Evolutionary conservation across 768 basidiomycete species (phyloP).

Genomic region (Suillus luteus): DNA sequence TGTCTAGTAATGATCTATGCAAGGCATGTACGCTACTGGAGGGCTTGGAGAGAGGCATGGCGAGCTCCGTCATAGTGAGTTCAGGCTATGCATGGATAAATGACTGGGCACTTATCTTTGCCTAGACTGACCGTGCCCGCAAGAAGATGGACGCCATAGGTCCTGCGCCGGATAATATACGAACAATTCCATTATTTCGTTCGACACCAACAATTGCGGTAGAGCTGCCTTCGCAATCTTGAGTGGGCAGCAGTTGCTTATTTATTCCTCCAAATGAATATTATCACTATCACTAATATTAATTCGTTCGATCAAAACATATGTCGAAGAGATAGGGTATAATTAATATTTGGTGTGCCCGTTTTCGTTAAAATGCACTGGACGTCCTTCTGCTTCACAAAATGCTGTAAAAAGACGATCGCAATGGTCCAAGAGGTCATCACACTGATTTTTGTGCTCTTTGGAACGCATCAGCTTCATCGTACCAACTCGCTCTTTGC

Average conservation of each 20-base stretch:
- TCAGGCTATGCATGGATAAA: neutral
- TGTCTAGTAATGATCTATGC: slow-evolving; percentile 96
- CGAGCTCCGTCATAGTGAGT: slow-evolving; percentile 60
- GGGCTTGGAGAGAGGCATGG: slow-evolving; percentile 86
- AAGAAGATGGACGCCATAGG: slow-evolving; percentile 62
- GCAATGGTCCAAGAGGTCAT: slow-evolving; percentile 52
- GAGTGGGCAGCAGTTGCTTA: neutral
- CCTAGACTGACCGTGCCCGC: slow-evolving; percentile 67
- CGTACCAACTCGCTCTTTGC: slow-evolving; percentile 52
- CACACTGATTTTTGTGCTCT: slow-evolving; percentile 47
- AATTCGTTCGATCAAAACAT: neutral
- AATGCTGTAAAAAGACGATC: slow-evolving; percentile 52
- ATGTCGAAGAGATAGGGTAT: neutral
- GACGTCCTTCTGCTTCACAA: slow-evolving; percentile 32
- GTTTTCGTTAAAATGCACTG: slow-evolving; percentile 13
- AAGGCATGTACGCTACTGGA: slow-evolving; percentile 92
- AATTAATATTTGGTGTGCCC: neutral
- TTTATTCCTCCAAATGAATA: neutral
- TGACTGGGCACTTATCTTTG: slow-evolving; percentile 15
- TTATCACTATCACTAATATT: neutral
- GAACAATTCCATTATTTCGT: slow-evolving; percentile 76
- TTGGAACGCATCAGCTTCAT: slow-evolving; percentile 53
- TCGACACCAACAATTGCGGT: slow-evolving; percentile 43
- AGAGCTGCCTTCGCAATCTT: slow-evolving; percentile 33
- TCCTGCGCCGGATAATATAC: slow-evolving; percentile 63